Evolutionary conservation across 2,329 filamentous ascomycete species (phyloP), one percentile per base, ranked within the genome.

Genomic region (Scopulariopsis brevicaulis): DNA sequence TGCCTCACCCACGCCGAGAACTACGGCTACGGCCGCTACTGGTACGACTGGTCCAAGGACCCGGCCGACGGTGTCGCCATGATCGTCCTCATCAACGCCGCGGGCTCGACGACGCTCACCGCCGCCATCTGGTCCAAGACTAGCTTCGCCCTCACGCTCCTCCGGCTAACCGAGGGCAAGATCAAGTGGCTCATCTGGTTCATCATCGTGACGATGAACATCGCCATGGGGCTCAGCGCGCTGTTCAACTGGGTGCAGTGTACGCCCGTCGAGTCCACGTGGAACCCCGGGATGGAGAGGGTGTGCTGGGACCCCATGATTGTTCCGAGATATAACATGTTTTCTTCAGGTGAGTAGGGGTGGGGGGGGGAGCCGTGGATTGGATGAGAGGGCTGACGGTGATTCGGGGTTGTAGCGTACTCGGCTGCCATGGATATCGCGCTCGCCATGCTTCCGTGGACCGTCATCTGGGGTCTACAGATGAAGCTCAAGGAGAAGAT

Each of bases 401-500:
- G 20, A 22, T 4, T 4, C 20, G 3, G 20, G 40, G 40, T 35
- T 28, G 46, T 59, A 62, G 67, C 63, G 0, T 72, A 71, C 56
- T 72, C 70, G 2, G 71, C 68, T 1, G 60, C 62, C 1, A 70
- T 72, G 64, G 73, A 75, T n/a, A 67, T 76, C 14, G 58, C 70
- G 2, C 63, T 76, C 8, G 73, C 73, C 0, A 37, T 73, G 1
- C 59, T 76, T 3, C 74, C 73, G 0, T 74, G 70, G 73, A 69
- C 65, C 24, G 68, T 76, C 10, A 69, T 76, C 51, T 72, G 70
- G 71, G 65, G 64, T 1, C 62, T 73, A 15, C 67, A 67, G 8
- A 74, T 75, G 69, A 71, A 66, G 58, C 64, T 62, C 32, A 71
- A 69, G 59, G 73, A 75, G 54, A 74, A 74, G 57, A 60, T 73